phyloP scores from a whole-genome alignment of 2,329 filamentous ascomycete species.

The Verticillium nubilum region DNA sequence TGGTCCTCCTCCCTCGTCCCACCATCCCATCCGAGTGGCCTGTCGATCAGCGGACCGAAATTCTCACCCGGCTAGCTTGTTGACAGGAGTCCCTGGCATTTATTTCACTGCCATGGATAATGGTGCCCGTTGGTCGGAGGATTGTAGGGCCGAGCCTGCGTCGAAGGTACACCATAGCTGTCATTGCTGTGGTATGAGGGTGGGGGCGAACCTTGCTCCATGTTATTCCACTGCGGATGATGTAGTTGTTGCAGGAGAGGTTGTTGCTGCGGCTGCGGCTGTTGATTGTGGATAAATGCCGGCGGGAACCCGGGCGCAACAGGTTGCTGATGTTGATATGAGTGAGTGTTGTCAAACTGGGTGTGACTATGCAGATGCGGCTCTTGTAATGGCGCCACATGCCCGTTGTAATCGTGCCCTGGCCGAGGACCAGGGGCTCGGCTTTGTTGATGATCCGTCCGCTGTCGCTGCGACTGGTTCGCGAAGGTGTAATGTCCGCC shows the following conservation, averaged over 20 bases:
- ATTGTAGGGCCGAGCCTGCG: background rate
- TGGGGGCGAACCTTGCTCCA: background rate
- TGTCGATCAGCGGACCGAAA: background rate
- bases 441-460: background rate
- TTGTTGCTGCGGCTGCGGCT: background rate
- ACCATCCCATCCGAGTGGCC: too few relatives aligned
- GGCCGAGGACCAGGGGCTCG: background rate
- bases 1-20: too few relatives aligned
- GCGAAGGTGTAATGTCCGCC: background rate
- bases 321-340: background rate
- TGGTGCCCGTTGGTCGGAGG: background rate
- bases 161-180: background rate
- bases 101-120: background rate
- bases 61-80: background rate
- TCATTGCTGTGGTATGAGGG: background rate
- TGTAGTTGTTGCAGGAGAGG: background rate
- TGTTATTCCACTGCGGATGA: background rate
- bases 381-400: background rate
- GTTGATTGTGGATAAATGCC: background rate
- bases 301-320: background rate
- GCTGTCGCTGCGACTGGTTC: background rate
- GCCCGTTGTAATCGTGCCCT: background rate
- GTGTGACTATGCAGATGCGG: background rate
- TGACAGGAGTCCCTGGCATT: background rate
- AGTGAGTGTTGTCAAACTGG: background rate